Evolutionary conservation across 73 alveolate species (phyloP).

Genomic region (Stentor coeruleus): DNA sequence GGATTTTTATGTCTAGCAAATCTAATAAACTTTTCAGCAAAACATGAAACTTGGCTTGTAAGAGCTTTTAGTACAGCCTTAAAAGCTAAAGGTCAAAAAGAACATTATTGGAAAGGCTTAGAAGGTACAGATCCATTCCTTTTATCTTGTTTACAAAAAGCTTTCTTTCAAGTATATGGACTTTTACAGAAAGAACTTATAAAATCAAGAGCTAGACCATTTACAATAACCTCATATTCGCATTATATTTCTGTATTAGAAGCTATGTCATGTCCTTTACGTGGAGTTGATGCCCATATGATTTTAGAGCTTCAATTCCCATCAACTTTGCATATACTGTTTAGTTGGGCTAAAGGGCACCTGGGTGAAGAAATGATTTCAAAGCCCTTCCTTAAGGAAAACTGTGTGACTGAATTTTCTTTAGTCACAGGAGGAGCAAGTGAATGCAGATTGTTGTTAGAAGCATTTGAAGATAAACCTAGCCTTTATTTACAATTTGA

Average conservation of each 20-base stretch:
- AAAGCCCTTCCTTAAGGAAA: not conserved
- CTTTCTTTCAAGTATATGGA: constrained; percentile 12
- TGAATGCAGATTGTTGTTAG: not conserved
- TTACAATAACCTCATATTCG: not conserved
- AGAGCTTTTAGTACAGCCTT: constrained; percentile 22
- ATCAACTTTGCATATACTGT: constrained; percentile 14
- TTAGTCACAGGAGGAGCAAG: not conserved
- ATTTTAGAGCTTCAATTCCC: constrained; percentile 1
- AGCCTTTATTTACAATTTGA: not conserved
- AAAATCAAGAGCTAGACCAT: constrained; percentile 6
- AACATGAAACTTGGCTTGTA: not conserved
- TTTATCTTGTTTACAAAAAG: not conserved
- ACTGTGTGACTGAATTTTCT: not conserved
- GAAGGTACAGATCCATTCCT: constrained; percentile 18
- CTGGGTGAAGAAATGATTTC: constrained; percentile 17
- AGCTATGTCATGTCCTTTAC: constrained; percentile 11
- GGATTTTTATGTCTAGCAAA: constrained; percentile 22
- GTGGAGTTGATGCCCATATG: constrained; percentile 17
- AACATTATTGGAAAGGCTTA: not conserved
- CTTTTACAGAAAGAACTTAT: constrained; percentile 10
- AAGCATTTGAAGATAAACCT: not conserved
- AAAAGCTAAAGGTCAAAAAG: not conserved
- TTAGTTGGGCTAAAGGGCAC: constrained; percentile 20
- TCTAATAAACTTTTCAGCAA: not conserved
- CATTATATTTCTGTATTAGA: constrained; percentile 2